Conservation (phyloP, 2,329 filamentous ascomycete genomes). For the Aspergillus viridinutans region DNA sequence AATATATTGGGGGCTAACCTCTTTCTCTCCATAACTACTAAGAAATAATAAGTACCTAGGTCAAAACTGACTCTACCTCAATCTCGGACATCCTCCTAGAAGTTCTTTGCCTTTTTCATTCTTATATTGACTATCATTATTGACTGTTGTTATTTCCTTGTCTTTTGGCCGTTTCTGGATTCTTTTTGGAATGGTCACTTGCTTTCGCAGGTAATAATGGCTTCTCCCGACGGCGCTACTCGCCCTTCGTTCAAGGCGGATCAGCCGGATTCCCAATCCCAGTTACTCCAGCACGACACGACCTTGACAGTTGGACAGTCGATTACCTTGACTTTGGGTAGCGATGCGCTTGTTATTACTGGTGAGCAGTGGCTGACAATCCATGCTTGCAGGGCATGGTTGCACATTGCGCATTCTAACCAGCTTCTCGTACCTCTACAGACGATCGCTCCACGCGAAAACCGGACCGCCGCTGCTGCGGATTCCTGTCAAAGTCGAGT, state of each 20-base stretch:
- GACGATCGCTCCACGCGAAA: slow-evolving; percentile 53
- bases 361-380: slow-evolving; percentile 38
- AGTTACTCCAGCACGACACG: slow-evolving; percentile 37
- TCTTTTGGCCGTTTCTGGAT: slow-evolving; percentile 5
- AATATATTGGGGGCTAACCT: neutral
- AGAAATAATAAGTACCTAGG: neutral
- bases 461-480: slow-evolving; percentile 52
- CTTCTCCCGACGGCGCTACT: slow-evolving; percentile 16
- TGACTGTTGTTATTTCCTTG: slow-evolving; percentile 6
- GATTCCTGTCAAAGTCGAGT: slow-evolving; percentile 49
- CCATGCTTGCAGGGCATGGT: neutral
- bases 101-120: neutral
- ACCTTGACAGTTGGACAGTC: slow-evolving; percentile 54
- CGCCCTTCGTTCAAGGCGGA: slow-evolving; percentile 24
- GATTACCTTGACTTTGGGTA: slow-evolving; percentile 57
- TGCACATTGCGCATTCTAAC: slow-evolving; percentile 1
- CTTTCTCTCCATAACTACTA: neutral
- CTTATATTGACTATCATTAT: slow-evolving; percentile 1
- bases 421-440: slow-evolving; percentile 17
- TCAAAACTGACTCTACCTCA: neutral
- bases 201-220: slow-evolving; percentile 14
- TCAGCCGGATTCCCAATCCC: slow-evolving; percentile 25
- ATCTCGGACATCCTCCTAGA: neutral
- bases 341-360: slow-evolving; percentile 57
- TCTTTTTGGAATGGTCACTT: slow-evolving; percentile 8